These are phyloP conservation scores for Gyrodon lividus DNA, from an alignment of 768 basidiomycete species.

Conservation along the genomic window DNA sequence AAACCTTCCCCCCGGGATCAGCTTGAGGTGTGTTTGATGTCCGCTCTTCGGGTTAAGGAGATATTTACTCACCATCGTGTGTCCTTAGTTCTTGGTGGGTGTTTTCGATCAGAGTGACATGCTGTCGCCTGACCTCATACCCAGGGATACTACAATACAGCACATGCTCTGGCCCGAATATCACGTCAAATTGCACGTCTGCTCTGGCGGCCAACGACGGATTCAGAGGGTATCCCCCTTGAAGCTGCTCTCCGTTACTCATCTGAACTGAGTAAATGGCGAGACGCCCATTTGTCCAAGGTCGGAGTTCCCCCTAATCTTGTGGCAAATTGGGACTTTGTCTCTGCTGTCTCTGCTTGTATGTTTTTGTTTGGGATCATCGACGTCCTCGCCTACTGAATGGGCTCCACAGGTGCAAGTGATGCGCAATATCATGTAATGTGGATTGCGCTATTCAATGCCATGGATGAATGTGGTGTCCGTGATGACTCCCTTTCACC, in stretches of 20 bases:
- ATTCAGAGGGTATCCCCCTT: conserved; percentile 74
- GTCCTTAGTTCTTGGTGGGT: conserved; percentile 64
- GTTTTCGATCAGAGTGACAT: neutral
- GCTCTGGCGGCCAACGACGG: conserved; percentile 77
- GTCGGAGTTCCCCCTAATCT: conserved; percentile 89
- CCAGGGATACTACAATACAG: conserved; percentile 82
- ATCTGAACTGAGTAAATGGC: conserved; percentile 64
- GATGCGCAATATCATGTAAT: conserved; percentile 90
- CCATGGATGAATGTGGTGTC: conserved; percentile 82
- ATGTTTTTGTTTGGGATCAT: conserved; percentile 18
- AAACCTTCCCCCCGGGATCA: conserved; percentile 74
- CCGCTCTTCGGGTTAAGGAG: neutral
- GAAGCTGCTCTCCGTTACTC: conserved; percentile 60
- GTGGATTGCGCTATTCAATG: conserved; percentile 84
- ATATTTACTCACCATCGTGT: conserved; percentile 12
- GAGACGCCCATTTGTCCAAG: conserved; percentile 66
- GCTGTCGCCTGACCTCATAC: conserved; percentile 7
- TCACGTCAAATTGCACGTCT: conserved; percentile 79
- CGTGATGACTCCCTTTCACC: conserved; percentile 48
- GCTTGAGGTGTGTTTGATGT: conserved; percentile 56
- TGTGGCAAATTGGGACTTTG: conserved; percentile 87
- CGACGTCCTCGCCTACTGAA: neutral
- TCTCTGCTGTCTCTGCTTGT: conserved; percentile 69
- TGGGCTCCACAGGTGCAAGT: conserved; percentile 54
- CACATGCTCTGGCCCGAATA: conserved; percentile 80